phyloP scores from a whole-genome alignment of 1,284 basidiomycete genomes.

The Anthracocystis walkeri region DNA sequence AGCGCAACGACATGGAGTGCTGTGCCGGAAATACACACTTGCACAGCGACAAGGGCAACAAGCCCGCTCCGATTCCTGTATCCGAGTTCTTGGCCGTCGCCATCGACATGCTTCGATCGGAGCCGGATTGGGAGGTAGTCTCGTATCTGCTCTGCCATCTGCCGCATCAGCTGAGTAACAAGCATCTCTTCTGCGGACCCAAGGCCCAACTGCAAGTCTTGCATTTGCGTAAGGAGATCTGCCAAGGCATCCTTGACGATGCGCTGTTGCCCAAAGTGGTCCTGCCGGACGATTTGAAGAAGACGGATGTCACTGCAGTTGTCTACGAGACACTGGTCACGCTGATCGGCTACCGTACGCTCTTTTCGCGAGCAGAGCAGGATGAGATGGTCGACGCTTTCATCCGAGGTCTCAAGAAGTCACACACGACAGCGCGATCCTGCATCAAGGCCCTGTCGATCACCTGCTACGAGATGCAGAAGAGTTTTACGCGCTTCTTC shows the following conservation, averaged over 20 bases:
- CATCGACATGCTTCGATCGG: constrained; percentile 78
- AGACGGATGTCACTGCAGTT: constrained; percentile 84
- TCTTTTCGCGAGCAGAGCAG: constrained; percentile 78
- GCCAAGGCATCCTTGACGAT: constrained; percentile 76
- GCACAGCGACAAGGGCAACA: constrained; percentile 44
- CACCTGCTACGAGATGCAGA: constrained; percentile 87
- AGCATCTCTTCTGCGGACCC: constrained; percentile 94
- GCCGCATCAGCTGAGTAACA: constrained; percentile 91
- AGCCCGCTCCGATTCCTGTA: constrained; percentile 75
- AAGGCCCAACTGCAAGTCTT: constrained; percentile 78
- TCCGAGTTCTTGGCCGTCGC: constrained; percentile 81
- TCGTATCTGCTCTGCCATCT: constrained; percentile 92
- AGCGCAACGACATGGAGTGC: constrained; percentile 72
- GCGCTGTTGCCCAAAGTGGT: constrained; percentile 76
- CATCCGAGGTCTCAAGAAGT: constrained; percentile 79
- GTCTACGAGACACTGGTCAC: constrained; percentile 90
- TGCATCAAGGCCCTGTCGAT: constrained; percentile 91
- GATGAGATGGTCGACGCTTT: constrained; percentile 85
- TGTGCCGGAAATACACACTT: constrained; percentile 55
- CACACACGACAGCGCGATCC: constrained; percentile 86
- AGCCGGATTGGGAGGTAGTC: constrained; percentile 91
- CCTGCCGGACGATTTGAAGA: constrained; percentile 72
- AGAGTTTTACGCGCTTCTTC: constrained; percentile 84
- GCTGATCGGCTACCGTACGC: constrained; percentile 85
- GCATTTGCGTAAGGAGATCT: constrained; percentile 78